phyloP scores from a whole-genome alignment of 306 rosid genomes.

The Vigna reflexopilosa region DNA sequence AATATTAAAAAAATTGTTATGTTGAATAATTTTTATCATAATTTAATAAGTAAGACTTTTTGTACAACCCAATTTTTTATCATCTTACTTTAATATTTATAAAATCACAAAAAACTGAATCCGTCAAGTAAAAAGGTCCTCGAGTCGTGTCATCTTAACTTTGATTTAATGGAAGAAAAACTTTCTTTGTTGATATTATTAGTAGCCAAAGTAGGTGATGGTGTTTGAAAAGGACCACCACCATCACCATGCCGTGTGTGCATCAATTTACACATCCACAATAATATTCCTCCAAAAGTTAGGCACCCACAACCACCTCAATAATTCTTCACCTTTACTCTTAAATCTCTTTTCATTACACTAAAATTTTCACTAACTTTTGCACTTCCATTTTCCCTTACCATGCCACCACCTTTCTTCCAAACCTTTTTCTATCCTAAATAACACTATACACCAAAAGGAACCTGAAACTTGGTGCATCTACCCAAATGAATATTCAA shows the following conservation, averaged over 20 bases:
- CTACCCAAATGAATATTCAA: constrained; percentile 8
- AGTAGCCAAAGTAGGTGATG: constrained; percentile 42
- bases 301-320: constrained; percentile 30
- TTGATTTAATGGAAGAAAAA: constrained; percentile 41
- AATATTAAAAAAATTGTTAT: too few relatives aligned
- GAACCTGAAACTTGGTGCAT: constrained; percentile 36
- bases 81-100: background rate
- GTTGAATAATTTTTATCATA: background rate
- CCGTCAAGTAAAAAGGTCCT: background rate
- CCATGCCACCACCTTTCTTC: background rate
- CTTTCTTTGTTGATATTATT: constrained; percentile 19
- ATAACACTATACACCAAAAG: background rate
- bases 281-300: constrained; percentile 30
- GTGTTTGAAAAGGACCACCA: constrained; percentile 57
- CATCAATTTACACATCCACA: constrained; percentile 17
- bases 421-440: background rate
- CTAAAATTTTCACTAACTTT: constrained; percentile 7
- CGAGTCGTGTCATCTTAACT: background rate
- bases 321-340: constrained; percentile 46
- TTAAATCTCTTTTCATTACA: constrained; percentile 26
- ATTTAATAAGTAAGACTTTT: background rate
- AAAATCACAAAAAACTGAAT: background rate
- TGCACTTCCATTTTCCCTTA: background rate
- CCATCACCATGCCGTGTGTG: constrained; percentile 42
- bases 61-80: background rate